Evolutionary conservation across 2,329 filamentous ascomycete species (phyloP).

Genomic region (Beauveria caledonica): DNA sequence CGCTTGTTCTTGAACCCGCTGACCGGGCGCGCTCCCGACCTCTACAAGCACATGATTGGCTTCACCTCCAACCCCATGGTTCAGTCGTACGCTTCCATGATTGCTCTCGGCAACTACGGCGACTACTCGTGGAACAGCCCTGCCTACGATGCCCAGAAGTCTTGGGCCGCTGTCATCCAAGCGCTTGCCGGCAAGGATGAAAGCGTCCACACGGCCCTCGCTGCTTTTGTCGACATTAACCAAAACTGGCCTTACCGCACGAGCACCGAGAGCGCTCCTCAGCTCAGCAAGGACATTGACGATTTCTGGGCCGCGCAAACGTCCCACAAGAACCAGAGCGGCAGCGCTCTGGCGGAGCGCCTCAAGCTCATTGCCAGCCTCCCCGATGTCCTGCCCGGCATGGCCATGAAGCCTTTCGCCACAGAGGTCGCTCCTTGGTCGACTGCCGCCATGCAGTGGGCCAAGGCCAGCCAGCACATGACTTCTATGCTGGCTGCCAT

Average conservation of each 20-base stretch:
- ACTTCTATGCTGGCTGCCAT: conserved; percentile 11
- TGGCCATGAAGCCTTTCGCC: conserved; percentile 13
- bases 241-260: conserved; percentile 14
- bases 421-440: conserved; percentile 13
- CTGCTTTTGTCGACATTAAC: conserved; percentile 12
- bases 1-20: conserved; percentile 15
- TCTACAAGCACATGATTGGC: conserved; percentile 13
- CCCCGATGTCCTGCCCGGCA: conserved; percentile 6
- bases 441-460: conserved; percentile 13
- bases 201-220: not conserved
- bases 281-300: conserved; percentile 12
- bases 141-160: conserved; percentile 5
- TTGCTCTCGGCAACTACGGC: conserved; percentile 13
- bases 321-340: not conserved
- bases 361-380: conserved; percentile 6
- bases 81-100: conserved; percentile 14
- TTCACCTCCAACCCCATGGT: conserved; percentile 15
- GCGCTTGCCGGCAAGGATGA: conserved; percentile 11
- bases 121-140: conserved; percentile 14
- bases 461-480: conserved; percentile 11
- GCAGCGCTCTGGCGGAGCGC: conserved; percentile 1
- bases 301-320: conserved; percentile 12
- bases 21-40: conserved; percentile 6
- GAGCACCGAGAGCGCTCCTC: conserved; percentile 8
- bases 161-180: conserved; percentile 6